Percentiles rank a stretch among this genome's conserved stretches.
Conservation (phyloP, 768 basidiomycete species). For the Xerocomellus amylosporus region DNA sequence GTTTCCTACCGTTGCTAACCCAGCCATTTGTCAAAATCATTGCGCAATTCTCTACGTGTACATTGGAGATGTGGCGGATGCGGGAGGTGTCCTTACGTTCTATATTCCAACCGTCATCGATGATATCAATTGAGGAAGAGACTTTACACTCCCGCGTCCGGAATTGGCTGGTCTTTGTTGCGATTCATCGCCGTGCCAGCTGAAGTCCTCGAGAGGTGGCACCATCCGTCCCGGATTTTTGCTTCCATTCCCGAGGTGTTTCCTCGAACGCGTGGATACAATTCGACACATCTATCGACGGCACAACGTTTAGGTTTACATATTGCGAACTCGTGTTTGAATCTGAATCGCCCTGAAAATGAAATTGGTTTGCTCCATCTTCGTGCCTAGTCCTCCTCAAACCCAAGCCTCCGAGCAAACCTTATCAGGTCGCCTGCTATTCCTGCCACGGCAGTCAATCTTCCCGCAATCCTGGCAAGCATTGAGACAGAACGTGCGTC, state of each 20-base stretch:
- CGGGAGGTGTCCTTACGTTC: constrained; percentile 83
- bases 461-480: constrained; percentile 83
- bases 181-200: background rate
- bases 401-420: constrained; percentile 60
- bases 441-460: constrained; percentile 72
- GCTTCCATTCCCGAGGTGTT: background rate
- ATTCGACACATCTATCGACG: constrained; percentile 5
- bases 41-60: constrained; percentile 89
- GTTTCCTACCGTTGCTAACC: background rate
- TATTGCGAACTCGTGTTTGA: background rate
- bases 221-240: background rate
- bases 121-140: constrained; percentile 37
- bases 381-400: background rate
- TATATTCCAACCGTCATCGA: constrained; percentile 80
- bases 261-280: background rate
- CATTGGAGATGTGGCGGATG: constrained; percentile 73
- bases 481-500: constrained; percentile 67
- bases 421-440: constrained; percentile 74
- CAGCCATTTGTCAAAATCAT: constrained; percentile 79
- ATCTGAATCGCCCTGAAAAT: background rate
- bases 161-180: background rate
- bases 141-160: background rate
- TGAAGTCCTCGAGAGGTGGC: background rate
- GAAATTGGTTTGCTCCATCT: background rate
- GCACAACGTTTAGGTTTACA: constrained; percentile 9